Evolutionary conservation across 2,329 filamentous ascomycete species (phyloP).

Genomic region (Paraphaeosphaeria sporulosa): DNA sequence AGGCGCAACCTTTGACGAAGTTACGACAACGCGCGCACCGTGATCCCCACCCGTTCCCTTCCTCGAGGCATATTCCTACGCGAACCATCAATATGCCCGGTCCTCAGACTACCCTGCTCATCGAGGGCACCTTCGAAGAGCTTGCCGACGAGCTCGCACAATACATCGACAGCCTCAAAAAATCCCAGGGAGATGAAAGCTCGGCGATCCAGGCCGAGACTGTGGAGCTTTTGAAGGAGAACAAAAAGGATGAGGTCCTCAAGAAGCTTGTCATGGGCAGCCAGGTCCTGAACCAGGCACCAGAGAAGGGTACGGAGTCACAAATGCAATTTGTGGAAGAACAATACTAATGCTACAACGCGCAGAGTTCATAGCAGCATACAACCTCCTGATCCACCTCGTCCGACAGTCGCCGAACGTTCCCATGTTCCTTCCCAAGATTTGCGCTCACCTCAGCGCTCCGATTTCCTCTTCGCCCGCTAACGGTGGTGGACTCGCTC

Average conservation of each 20-base stretch:
- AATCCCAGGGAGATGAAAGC: slow-evolving; percentile 62
- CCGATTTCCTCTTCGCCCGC: slow-evolving; percentile 85
- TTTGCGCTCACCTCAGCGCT: slow-evolving; percentile 86
- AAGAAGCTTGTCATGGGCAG: slow-evolving; percentile 88
- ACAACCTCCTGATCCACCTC: slow-evolving; percentile 96
- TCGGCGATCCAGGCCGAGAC: slow-evolving; percentile 67
- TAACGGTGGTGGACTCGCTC: slow-evolving; percentile 84
- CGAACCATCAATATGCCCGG: slow-evolving; percentile 61
- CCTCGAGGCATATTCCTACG: slow-evolving; percentile 31
- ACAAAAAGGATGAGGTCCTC: slow-evolving; percentile 82
- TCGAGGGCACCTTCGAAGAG: slow-evolving; percentile 95
- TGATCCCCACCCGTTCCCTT: slow-evolving; percentile 19
- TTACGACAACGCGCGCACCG: slow-evolving; percentile 27
- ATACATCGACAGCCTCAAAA: slow-evolving; percentile 85
- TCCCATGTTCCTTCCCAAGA: slow-evolving; percentile 82
- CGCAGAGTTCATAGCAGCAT: slow-evolving; percentile 88
- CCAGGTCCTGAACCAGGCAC: slow-evolving; percentile 77
- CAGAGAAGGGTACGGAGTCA: slow-evolving; percentile 74
- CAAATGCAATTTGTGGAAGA: slow-evolving; percentile 18
- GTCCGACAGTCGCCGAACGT: slow-evolving; percentile 85
- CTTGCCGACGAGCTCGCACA: slow-evolving; percentile 93
- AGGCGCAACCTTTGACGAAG: slow-evolving; percentile 32
- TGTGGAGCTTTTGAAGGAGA: slow-evolving; percentile 71
- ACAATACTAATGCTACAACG: slow-evolving; percentile 35
- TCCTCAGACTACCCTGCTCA: slow-evolving; percentile 68